These are phyloP conservation scores for Dactylellina leptospora DNA, from an alignment of 2,329 filamentous ascomycete genomes.

Conservation along the genomic window DNA sequence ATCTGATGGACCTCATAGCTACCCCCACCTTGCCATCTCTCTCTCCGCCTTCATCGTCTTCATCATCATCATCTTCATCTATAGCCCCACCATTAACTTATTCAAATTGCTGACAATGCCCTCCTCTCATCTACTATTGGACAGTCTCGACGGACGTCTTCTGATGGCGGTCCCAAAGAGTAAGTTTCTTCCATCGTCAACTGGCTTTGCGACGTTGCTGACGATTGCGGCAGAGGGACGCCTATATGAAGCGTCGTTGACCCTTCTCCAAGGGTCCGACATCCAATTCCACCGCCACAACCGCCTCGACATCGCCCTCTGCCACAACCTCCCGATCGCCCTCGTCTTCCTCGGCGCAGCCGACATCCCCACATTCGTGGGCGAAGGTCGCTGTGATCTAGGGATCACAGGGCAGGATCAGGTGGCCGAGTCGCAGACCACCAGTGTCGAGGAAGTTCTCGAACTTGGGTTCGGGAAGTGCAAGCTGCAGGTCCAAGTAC, in stretches of 20 bases:
- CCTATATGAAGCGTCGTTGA: slow-evolving; percentile 84
- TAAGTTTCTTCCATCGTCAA: slow-evolving; percentile 65
- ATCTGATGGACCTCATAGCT: too few species aligned
- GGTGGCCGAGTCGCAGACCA: slow-evolving; percentile 67
- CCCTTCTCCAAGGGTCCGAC: slow-evolving; percentile 90
- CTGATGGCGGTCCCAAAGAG: slow-evolving; percentile 99
- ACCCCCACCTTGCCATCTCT: background rate
- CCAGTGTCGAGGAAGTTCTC: slow-evolving; percentile 83
- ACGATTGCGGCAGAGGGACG: slow-evolving; percentile 76
- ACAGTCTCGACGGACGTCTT: slow-evolving; percentile 78
- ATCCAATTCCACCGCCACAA: slow-evolving; percentile 96
- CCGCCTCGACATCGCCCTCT: slow-evolving; percentile 94
- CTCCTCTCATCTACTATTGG: slow-evolving; percentile 12
- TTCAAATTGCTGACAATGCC: slow-evolving; percentile 18
- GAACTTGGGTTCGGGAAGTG: slow-evolving; percentile 90
- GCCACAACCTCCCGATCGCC: slow-evolving; percentile 94
- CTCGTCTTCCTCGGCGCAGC: slow-evolving; percentile 96
- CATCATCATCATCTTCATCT: background rate
- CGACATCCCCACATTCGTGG: slow-evolving; percentile 97
- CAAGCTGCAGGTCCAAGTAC: slow-evolving; percentile 96
- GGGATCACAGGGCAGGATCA: slow-evolving; percentile 95
- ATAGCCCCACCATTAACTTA: background rate
- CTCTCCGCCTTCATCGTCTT: background rate
- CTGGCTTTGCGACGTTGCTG: slow-evolving; percentile 39
- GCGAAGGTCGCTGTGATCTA: slow-evolving; percentile 89